Conservation (phyloP, 345 rosid species). For the Pseudoturritis turrita region DNA sequence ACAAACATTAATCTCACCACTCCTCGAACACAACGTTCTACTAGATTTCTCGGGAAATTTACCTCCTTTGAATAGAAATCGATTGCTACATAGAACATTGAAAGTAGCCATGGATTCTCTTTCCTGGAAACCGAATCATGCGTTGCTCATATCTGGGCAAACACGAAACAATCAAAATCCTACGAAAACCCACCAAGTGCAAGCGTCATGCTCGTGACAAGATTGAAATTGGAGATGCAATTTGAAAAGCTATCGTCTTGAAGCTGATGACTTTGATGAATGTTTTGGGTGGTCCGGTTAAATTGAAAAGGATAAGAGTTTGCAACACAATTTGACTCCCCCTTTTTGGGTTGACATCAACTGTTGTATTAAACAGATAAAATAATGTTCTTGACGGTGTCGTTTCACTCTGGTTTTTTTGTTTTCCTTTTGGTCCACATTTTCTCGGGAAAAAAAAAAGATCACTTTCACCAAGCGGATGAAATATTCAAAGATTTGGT, state of each 20-base stretch:
- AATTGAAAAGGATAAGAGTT: conserved; percentile 25
- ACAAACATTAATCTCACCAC: conserved; percentile 19
- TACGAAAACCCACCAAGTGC: neutral
- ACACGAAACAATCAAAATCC: neutral
- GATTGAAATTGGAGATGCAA: neutral
- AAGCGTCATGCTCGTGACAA: neutral
- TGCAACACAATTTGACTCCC: neutral
- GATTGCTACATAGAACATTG: conserved; percentile 53
- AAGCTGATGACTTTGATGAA: neutral
- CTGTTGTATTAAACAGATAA: too few relatives aligned
- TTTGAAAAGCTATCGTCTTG: conserved; percentile 9
- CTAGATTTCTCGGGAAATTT: conserved; percentile 20
- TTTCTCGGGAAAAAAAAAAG: neutral
- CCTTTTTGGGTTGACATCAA: too few relatives aligned
- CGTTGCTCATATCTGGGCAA: conserved; percentile 7
- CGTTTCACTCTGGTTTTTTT: conserved; percentile 4
- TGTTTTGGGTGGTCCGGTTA: neutral
- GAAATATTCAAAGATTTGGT: conserved; percentile 22
- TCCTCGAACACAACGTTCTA: conserved; percentile 31
- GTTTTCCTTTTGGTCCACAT: neutral
- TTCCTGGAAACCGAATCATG: conserved; percentile 21
- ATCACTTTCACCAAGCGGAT: conserved; percentile 6
- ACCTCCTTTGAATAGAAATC: conserved; percentile 31
- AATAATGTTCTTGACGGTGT: conserved; percentile 2
- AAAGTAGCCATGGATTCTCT: conserved; percentile 48